Conservation (phyloP, 78 protist genomes). For the Guillardia theta region DNA sequence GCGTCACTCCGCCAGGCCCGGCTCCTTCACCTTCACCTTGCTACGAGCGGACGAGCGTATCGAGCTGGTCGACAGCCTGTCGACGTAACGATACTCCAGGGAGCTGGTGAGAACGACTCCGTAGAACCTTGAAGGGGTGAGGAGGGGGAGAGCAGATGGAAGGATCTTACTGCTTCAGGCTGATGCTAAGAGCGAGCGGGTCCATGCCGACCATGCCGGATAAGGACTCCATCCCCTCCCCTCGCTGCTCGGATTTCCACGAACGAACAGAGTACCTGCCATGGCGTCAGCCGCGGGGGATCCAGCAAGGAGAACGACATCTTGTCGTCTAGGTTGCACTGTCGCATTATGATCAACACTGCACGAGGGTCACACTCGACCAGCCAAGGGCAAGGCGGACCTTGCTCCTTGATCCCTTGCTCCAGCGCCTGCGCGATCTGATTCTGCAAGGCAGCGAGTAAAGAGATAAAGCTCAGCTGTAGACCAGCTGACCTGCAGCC, state of each 20-base stretch:
- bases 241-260: neutral
- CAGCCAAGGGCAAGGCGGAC: neutral
- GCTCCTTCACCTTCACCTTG: no score
- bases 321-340: constrained; percentile 8
- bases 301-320: neutral
- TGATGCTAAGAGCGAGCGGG: neutral
- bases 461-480: no score
- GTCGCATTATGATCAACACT: neutral
- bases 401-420: neutral
- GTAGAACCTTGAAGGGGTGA: no score
- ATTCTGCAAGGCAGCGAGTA: no score
- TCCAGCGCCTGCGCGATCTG: neutral
- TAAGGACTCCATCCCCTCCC: neutral
- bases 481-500: no score
- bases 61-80: no score
- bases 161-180: neutral
- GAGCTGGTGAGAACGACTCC: no score
- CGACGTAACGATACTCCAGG: no score
- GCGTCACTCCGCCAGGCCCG: no score
- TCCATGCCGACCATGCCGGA: neutral
- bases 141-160: neutral
- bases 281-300: neutral
- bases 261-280: neutral
- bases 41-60: no score
- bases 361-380: neutral